Percentiles rank a stretch among this genome's conserved stretches.
Evolutionary conservation across 306 rosid genomes (phyloP).

Genomic region (Prinsepia uniflora): DNA sequence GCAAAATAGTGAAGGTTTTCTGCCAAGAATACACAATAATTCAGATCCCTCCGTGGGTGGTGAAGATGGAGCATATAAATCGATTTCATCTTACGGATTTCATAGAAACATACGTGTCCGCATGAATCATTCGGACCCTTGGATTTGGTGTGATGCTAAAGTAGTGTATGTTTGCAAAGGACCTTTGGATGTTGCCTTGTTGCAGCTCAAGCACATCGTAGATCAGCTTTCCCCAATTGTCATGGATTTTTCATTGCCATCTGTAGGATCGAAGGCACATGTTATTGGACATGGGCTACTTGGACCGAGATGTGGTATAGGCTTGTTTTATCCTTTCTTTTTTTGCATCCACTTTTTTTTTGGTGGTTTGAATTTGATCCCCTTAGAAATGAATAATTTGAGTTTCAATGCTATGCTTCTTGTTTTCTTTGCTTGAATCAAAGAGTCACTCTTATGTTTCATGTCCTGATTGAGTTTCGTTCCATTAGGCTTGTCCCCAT

Average conservation of each 20-base stretch:
- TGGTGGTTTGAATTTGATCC: not conserved
- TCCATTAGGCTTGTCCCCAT: conserved; percentile 64
- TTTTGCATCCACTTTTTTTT: not conserved
- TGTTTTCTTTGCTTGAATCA: not conserved
- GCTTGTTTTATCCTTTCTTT: not conserved
- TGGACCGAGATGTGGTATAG: conserved; percentile 86
- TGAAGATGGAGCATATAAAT: conserved; percentile 34
- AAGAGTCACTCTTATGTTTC: conserved; percentile 4
- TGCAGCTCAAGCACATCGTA: conserved; percentile 69
- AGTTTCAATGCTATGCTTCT: no score
- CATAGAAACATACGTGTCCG: conserved; percentile 64
- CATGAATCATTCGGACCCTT: conserved; percentile 65
- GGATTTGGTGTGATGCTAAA: conserved; percentile 81
- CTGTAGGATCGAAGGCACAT: conserved; percentile 71
- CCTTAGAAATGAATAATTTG: not conserved
- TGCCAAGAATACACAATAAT: conserved; percentile 19
- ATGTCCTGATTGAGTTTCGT: conserved; percentile 13
- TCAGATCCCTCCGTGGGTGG: conserved; percentile 31
- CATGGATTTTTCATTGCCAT: conserved; percentile 56
- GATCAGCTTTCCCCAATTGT: conserved; percentile 61
- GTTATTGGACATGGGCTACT: conserved; percentile 88
- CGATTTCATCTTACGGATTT: conserved; percentile 32
- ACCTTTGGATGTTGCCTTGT: conserved; percentile 84
- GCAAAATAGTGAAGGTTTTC: conserved; percentile 29
- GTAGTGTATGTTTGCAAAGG: conserved; percentile 77